Evolutionary conservation across 768 basidiomycete species (phyloP).

Genomic region (Symmetrospora coprosmae): DNA sequence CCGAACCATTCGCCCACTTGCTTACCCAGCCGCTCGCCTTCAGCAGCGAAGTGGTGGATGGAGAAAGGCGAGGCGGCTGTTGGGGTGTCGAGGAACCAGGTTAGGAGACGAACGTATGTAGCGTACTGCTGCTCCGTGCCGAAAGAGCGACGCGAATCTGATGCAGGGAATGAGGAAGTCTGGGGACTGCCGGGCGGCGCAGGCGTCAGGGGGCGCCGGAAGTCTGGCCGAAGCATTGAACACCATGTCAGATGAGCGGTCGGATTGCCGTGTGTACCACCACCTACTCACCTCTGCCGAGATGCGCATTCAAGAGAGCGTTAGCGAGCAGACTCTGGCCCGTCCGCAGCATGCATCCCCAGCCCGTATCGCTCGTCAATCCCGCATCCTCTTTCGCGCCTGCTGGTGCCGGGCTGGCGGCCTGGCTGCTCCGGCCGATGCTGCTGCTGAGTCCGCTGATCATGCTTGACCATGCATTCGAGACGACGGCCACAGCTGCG

Average conservation of each 20-base stretch:
- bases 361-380: constrained; percentile 70
- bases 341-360: constrained; percentile 84
- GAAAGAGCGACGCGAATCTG: neutral
- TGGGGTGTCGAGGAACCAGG: constrained; percentile 91
- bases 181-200: neutral
- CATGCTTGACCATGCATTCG: constrained; percentile 36
- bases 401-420: neutral
- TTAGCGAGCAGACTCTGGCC: constrained; percentile 74
- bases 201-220: neutral
- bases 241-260: neutral
- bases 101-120: constrained; percentile 74
- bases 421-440: constrained; percentile 51
- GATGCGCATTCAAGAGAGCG: constrained; percentile 57
- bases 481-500: constrained; percentile 34
- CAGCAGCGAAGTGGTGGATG: constrained; percentile 87
- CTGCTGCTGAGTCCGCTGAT: constrained; percentile 21
- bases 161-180: neutral
- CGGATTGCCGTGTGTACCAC: neutral
- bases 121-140: constrained; percentile 45
- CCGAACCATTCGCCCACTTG: constrained; percentile 98
- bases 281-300: constrained; percentile 51
- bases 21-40: constrained; percentile 86
- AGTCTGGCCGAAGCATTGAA: neutral
- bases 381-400: constrained; percentile 50
- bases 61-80: constrained; percentile 73